Evolutionary conservation across 306 rosid genomes (phyloP).

Genomic region (Hylodesmum podocarpum): DNA sequence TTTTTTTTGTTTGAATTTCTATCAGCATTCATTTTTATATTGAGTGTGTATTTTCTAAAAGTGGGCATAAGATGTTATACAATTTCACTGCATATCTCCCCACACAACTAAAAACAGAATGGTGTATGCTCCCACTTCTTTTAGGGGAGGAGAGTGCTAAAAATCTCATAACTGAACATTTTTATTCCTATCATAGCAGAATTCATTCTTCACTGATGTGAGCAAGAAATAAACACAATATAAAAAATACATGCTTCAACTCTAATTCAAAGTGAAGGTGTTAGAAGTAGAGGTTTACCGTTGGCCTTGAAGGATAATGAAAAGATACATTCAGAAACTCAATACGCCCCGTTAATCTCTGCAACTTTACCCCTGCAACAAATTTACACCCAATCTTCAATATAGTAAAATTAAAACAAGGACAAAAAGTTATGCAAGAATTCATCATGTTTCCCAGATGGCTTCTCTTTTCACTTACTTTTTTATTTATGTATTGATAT

Average conservation of each 20-base stretch:
- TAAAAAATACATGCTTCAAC: conserved; percentile 17
- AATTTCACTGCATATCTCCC: conserved; percentile 12
- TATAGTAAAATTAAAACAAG: conserved; percentile 10
- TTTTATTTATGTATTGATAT: not conserved
- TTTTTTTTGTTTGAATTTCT: not conserved
- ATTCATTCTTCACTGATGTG: conserved; percentile 21
- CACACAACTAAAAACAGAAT: not conserved
- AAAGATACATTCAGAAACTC: conserved; percentile 77
- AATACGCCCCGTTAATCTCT: conserved; percentile 58
- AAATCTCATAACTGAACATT: not conserved
- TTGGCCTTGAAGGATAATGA: conserved; percentile 80
- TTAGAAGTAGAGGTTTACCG: conserved; percentile 46
- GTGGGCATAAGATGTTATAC: not conserved
- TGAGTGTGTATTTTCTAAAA: not conserved
- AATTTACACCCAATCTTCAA: conserved; percentile 28
- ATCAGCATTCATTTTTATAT: not conserved
- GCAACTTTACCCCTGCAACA: conserved; percentile 69
- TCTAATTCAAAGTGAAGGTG: conserved; percentile 17
- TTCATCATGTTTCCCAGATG: conserved; percentile 9
- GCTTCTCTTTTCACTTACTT: not conserved
- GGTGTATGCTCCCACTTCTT: not conserved
- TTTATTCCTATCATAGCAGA: conserved; percentile 18
- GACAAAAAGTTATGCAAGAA: conserved; percentile 1
- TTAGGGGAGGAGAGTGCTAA: not conserved
- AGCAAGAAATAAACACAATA: not conserved